phyloP scores from a whole-genome alignment of 306 rosid genomes.

The Pyrus betulifolia region DNA sequence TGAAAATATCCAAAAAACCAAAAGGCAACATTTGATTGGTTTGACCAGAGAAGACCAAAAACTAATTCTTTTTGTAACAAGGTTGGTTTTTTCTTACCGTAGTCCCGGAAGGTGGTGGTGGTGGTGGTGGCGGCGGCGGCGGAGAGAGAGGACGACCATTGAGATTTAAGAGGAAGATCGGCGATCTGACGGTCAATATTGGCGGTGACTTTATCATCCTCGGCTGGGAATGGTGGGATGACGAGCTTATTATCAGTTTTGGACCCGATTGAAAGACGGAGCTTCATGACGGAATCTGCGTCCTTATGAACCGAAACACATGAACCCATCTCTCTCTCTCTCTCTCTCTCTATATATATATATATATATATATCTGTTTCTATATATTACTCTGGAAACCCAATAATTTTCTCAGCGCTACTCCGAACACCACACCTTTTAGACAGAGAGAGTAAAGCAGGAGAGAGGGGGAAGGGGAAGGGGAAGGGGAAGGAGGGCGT shows the following conservation, averaged over 20 bases:
- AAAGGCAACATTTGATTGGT: not conserved
- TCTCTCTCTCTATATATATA: too few species aligned
- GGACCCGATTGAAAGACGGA: slow-evolving; percentile 42
- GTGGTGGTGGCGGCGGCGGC: slow-evolving; percentile 12
- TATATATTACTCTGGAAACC: not conserved
- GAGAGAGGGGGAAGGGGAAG: slow-evolving; percentile 14
- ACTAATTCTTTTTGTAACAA: not conserved
- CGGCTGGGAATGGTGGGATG: slow-evolving; percentile 63
- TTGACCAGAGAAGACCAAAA: not conserved
- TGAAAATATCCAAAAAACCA: not conserved
- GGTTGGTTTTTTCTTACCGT: slow-evolving; percentile 20
- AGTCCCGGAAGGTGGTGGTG: slow-evolving; percentile 17
- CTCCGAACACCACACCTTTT: slow-evolving; percentile 29
- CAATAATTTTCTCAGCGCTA: not conserved
- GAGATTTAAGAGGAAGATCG: slow-evolving; percentile 34
- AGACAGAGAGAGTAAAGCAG: slow-evolving; percentile 19
- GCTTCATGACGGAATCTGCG: slow-evolving; percentile 49
- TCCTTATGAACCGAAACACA: slow-evolving; percentile 51
- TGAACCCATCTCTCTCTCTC: slow-evolving; percentile 50
- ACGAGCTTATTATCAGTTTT: slow-evolving; percentile 38
- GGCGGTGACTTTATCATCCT: slow-evolving; percentile 28
- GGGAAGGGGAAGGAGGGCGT: not conserved
- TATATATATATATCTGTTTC: too few species aligned
- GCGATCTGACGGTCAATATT: slow-evolving; percentile 30
- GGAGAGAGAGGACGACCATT: slow-evolving; percentile 38